Base-by-base conservation (phyloP, 2,329 filamentous ascomycete species). In the Tolypocladium amazonense region DNA sequence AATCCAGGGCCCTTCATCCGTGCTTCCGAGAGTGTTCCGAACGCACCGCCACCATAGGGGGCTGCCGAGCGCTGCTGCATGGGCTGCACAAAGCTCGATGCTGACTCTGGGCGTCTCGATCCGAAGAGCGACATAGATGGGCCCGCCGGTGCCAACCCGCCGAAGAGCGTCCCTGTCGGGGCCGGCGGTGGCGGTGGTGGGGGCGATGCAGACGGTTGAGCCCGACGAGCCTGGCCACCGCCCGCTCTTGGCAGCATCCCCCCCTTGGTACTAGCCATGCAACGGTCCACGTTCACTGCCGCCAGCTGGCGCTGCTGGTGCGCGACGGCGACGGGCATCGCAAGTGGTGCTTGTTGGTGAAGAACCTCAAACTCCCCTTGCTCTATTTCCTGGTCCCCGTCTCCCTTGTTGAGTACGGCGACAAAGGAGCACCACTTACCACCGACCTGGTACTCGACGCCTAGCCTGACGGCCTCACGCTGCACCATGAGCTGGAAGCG, bases 381-480 rank as follows among this genome's bases (percentile, higher is more conserved):
- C 12, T 60, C 56, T 15, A 38, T 27, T 25, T 52, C 59, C 27
- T 53, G 56, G 5, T 62, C 23, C 0, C 60, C 59, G 5, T 57
- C 59, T 7, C 56, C 60, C 1, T 76, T 71, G 11, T 77, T 73
- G 62, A 86, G 77, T 1, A 88, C 77, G 2, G 88, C 88, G 3
- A 91, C 83, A 63, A 91, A 92, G 0, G 87, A 89, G 66, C 84
- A 88, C 81, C 84, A 89, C 67, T 86, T 88, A 1, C 86, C 83
- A 2, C 79, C 82, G 11, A 91, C 81, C 65, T 89, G 86, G 66
- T 84, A 89, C 60, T 79, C 76, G 15, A 86, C 78, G 0, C 88
- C 88, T 0, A 91, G 75, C 0, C 82, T 75, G 1, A 90, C 85
- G 11, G 81, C 86, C 67, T 91, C 88, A 1, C 80, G 79, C 68